Percentiles rank a stretch among this genome's conserved stretches.
phyloP scores from a whole-genome alignment of 2,329 filamentous ascomycete genomes.

The Setomelanomma holmii region DNA sequence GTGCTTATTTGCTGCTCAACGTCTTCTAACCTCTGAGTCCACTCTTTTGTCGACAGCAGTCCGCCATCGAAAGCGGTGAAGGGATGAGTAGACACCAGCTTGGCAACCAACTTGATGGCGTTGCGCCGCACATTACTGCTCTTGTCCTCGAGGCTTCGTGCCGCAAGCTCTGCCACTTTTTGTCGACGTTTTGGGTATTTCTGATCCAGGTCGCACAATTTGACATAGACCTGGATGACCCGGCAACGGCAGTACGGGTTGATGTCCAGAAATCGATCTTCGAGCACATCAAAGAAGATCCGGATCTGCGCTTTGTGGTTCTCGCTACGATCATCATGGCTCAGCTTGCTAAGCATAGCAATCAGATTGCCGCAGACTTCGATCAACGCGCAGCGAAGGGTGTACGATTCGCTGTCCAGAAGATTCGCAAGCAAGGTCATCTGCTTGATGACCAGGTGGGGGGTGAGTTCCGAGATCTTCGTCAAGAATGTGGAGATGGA shows the following conservation, averaged over 20 bases:
- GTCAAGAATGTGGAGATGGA: conserved; percentile 94
- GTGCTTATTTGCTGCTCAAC: conserved; percentile 83
- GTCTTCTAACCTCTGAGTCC: conserved; percentile 80
- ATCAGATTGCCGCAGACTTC: conserved; percentile 98
- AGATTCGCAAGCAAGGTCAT: conserved; percentile 96
- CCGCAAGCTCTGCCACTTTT: conserved; percentile 83
- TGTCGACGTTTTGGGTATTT: conserved; percentile 95
- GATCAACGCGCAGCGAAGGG: conserved; percentile 88
- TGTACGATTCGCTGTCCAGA: conserved; percentile 96
- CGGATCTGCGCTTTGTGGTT: conserved; percentile 95
- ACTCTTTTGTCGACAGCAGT: conserved; percentile 83
- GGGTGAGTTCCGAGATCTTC: conserved; percentile 90
- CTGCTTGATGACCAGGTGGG: conserved; percentile 93
- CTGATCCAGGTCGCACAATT: conserved; percentile 84
- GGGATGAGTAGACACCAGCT: conserved; percentile 90
- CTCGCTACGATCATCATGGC: conserved; percentile 78
- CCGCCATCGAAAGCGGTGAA: conserved; percentile 72
- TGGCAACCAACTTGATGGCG: conserved; percentile 88
- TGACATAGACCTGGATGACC: conserved; percentile 90
- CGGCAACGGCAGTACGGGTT: conserved; percentile 96
- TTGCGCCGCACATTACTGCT: conserved; percentile 97
- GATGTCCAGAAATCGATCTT: conserved; percentile 93
- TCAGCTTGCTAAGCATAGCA: conserved; percentile 85
- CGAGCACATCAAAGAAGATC: conserved; percentile 94
- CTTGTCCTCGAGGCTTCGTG: conserved; percentile 92